Percentiles rank a stretch among this genome's conserved stretches.
These are phyloP conservation scores for Miscanthus sacchariflorus DNA, from an alignment of 202 grass and related monocot species.

Conservation along the genomic window DNA sequence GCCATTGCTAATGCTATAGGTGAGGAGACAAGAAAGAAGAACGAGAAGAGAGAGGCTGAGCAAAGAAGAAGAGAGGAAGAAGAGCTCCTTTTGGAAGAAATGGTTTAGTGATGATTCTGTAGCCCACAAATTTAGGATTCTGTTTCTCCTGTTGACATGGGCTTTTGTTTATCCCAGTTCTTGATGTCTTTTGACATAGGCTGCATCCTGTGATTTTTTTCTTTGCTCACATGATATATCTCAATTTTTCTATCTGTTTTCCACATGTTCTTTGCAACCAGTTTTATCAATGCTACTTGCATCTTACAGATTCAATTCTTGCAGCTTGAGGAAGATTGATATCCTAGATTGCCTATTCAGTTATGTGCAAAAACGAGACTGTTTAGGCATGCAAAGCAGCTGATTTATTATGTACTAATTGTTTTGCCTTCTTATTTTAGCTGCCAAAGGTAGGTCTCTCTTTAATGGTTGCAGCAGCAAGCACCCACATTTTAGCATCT, in stretches of 20 bases:
- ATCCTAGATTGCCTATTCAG: neutral
- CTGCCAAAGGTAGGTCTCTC: neutral
- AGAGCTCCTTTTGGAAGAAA: slow-evolving; percentile 62
- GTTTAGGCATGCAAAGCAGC: neutral
- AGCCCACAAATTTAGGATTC: neutral
- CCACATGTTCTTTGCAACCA: slow-evolving; percentile 18
- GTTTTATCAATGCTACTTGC: neutral
- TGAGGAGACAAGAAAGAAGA: slow-evolving; percentile 75
- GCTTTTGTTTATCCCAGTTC: slow-evolving; percentile 4
- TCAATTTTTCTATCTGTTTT: neutral
- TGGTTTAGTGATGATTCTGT: slow-evolving; percentile 9
- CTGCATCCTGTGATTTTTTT: neutral
- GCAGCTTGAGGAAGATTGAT: neutral
- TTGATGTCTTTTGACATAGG: neutral
- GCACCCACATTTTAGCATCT: neutral
- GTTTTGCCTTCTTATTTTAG: neutral
- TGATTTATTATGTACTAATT: neutral
- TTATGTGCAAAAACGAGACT: neutral
- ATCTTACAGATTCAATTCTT: neutral
- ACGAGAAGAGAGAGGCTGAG: slow-evolving; percentile 53
- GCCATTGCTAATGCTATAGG: slow-evolving; percentile 80
- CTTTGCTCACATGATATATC: neutral
- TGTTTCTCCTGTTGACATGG: neutral
- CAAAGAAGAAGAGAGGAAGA: slow-evolving; percentile 42
- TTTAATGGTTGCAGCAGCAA: slow-evolving; percentile 21